Conservation (phyloP, 1,284 basidiomycete species). For the Microbotryomycetes sp. region DNA sequence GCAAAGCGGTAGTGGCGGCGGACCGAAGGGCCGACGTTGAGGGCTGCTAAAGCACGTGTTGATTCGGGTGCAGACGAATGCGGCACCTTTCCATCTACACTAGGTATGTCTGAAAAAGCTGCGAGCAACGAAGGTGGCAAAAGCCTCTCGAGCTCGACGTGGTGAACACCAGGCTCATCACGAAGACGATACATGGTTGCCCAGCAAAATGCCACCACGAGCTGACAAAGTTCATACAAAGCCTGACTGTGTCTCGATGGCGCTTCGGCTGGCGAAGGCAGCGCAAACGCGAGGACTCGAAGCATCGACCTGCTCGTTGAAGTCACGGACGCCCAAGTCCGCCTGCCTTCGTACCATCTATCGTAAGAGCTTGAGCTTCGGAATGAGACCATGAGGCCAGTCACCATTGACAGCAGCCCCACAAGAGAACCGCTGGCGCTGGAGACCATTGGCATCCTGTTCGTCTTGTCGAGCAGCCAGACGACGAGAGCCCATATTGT, state of each 20-base stretch:
- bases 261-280: background rate
- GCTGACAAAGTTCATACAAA: constrained; percentile 14
- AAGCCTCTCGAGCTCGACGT: constrained; percentile 16
- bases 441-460: constrained; percentile 1
- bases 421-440: constrained; percentile 5
- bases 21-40: constrained; percentile 12
- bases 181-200: constrained; percentile 30
- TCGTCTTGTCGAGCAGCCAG: constrained; percentile 1
- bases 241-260: constrained; percentile 3
- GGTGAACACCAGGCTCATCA: constrained; percentile 19
- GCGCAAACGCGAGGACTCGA: background rate
- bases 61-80: constrained; percentile 15
- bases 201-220: constrained; percentile 27
- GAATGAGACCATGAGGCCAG: constrained; percentile 23
- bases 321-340: background rate
- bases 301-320: background rate
- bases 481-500: constrained; percentile 15
- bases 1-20: background rate
- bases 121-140: constrained; percentile 20
- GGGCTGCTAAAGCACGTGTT: constrained; percentile 6
- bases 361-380: constrained; percentile 16
- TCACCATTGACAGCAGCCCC: constrained; percentile 7
- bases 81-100: constrained; percentile 2
- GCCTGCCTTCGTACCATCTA: constrained; percentile 2
- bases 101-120: constrained; percentile 10